These are phyloP conservation scores for Monosporascus sp. DNA, from an alignment of 2,329 filamentous ascomycete genomes.

Conservation along the genomic window DNA sequence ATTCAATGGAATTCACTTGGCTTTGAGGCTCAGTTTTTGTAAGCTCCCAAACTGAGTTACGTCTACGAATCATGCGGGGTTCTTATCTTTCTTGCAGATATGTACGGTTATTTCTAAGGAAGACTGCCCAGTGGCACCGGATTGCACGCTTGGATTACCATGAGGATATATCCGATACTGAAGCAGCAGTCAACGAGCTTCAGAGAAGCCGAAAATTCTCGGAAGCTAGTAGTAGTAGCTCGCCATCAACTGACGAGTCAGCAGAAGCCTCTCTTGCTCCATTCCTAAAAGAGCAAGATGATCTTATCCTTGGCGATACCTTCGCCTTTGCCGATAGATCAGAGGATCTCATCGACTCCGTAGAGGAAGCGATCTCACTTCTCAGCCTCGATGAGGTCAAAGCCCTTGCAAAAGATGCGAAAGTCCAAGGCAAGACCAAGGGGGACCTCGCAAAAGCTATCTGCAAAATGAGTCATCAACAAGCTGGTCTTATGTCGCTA, in stretches of 20 bases:
- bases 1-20: constrained; percentile 63
- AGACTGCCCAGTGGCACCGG: constrained; percentile 88
- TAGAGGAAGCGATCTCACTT: constrained; percentile 79
- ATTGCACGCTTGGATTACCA: constrained; percentile 73
- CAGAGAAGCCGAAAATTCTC: constrained; percentile 57
- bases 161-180: constrained; percentile 72
- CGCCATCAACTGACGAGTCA: constrained; percentile 9
- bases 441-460: constrained; percentile 71
- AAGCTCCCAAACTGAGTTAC: constrained; percentile 27
- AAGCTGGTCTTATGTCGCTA: constrained; percentile 68
- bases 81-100: constrained; percentile 53
- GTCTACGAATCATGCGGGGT: not conserved
- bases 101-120: constrained; percentile 86
- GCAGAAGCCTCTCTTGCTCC: constrained; percentile 18
- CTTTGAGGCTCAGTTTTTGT: constrained; percentile 91
- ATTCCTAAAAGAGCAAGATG: constrained; percentile 35
- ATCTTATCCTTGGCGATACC: constrained; percentile 37
- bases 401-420: constrained; percentile 75
- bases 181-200: constrained; percentile 58
- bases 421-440: constrained; percentile 84
- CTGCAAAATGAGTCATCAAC: constrained; percentile 65
- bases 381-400: constrained; percentile 88
- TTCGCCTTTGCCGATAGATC: constrained; percentile 82
- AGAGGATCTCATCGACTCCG: constrained; percentile 63
- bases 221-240: constrained; percentile 7